Evolutionary conservation across 139 green algal species (phyloP), one percentile per base, ranked within the genome.

Genomic region (Chlamydomonas schloesseri): DNA sequence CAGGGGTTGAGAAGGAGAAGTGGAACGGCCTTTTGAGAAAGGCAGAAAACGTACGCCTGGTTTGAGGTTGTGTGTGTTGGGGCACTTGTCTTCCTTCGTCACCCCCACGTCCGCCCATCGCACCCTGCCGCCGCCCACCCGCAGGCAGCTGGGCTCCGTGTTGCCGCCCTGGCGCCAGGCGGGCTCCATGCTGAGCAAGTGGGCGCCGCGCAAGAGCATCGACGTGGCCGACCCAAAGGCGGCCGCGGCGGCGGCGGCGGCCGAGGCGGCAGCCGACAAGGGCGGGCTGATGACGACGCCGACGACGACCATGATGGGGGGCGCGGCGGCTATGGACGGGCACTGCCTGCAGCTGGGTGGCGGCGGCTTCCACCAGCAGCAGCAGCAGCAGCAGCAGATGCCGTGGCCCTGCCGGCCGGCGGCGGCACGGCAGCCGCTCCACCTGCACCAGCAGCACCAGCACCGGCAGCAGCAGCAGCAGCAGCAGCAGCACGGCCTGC

Each of bases 101-200:
- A n/a, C n/a, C n/a, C n/a, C n/a, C n/a, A n/a, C n/a, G n/a, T n/a
- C n/a, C n/a, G n/a, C n/a, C n/a, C n/a, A n/a, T n/a, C n/a, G n/a
- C n/a, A 50, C 42, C 42, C 42, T 8, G 8, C 42, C 42, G 8
- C 42, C 42, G 8, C 42, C 42, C 5, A 5, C 42, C 6, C 42
- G 42, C 42, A 50, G 86, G 34, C 86, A 89, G 36, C 82, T 87
- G 28, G 93, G 93, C 13, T 89, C 88, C 28, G 83, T 93, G 33
- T 73, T 97, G 73, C 94, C 94, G 23, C 94, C 94, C 17, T 97
- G 94, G 94, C 91, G 94, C 33, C 87, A 92, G 24, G 75, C 77
- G 46, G 90, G 84, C 33, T 91, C 82, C 86, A 91, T 97, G 92
- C 88, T 96, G 26, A 91, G 73, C 78, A 97, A 97, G 83, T 96